phyloP scores from a whole-genome alignment of 139 green algal genomes.

The Tetradesmus obliquus region DNA sequence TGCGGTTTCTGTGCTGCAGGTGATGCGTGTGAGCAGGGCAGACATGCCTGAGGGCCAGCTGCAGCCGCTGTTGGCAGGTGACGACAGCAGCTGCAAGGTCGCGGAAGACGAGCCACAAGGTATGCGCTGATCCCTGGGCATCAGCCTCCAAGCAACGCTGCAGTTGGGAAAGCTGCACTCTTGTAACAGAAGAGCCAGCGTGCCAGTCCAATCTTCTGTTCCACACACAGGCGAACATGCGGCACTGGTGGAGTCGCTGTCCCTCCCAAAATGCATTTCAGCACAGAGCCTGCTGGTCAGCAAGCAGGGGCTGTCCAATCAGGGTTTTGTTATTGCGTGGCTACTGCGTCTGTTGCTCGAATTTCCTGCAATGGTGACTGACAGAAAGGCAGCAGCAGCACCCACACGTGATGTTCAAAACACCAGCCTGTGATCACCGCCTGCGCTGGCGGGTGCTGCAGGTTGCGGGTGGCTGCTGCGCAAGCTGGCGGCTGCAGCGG shows the following conservation, averaged over 20 bases:
- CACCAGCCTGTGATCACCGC: no score
- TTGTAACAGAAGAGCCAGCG: not conserved
- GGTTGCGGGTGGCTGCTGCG: not conserved
- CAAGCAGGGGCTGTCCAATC: no score
- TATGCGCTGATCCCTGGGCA: not conserved
- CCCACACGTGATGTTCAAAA: no score
- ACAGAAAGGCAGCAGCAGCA: no score
- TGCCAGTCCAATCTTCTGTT: not conserved
- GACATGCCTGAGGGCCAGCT: constrained; percentile 47
- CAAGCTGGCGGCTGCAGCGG: not conserved
- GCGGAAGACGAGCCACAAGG: not conserved
- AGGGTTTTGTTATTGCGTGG: no score
- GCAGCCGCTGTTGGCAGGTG: not conserved
- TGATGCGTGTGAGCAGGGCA: constrained; percentile 58
- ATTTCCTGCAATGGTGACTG: no score
- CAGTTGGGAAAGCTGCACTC: not conserved
- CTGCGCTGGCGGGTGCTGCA: not conserved
- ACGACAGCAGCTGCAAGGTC: not conserved
- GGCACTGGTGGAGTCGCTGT: not conserved
- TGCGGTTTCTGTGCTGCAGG: constrained; percentile 50
- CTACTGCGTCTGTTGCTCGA: no score
- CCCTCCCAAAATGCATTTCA: no score
- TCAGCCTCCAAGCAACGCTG: not conserved
- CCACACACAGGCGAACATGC: not conserved
- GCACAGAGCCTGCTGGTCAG: no score